These are phyloP conservation scores for Verticillium alfalfae DNA, from an alignment of 2,329 filamentous ascomycete genomes.

Conservation along the genomic window DNA sequence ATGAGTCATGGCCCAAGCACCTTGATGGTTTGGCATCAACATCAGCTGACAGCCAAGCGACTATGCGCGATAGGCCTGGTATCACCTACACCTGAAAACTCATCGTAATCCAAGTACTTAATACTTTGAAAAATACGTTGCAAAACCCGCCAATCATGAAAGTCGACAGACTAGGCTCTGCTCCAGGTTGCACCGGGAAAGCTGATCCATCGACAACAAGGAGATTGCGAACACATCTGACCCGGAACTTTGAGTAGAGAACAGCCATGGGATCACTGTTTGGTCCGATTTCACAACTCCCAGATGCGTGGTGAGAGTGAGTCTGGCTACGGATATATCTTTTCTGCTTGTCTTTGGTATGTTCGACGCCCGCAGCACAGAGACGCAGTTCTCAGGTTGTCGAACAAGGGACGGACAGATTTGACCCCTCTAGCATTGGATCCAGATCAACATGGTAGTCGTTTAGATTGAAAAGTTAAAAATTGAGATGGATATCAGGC, in stretches of 20 bases:
- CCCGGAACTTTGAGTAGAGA: slow-evolving; percentile 47
- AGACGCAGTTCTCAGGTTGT: no score
- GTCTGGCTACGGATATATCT: slow-evolving; percentile 16
- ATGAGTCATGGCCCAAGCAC: not conserved
- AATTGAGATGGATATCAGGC: no score
- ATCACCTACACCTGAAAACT: no score
- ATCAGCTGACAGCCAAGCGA: not conserved
- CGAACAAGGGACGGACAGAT: no score
- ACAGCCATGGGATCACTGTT: slow-evolving; percentile 46
- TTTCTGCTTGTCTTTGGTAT: no score
- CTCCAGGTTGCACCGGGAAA: slow-evolving; percentile 29
- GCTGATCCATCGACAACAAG: slow-evolving; percentile 58
- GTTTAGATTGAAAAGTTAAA: no score
- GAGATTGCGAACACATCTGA: slow-evolving; percentile 45
- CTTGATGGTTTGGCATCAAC: not conserved
- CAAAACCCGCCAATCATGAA: not conserved
- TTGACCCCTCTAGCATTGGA: no score
- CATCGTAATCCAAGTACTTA: no score
- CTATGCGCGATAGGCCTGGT: not conserved
- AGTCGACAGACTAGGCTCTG: slow-evolving; percentile 1
- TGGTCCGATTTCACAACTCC: slow-evolving; percentile 47
- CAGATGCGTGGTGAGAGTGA: slow-evolving; percentile 50
- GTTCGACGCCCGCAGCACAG: no score
- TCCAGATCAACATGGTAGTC: no score
- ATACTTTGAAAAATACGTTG: not conserved